These are phyloP conservation scores for Trebouxia gelatinosa DNA, from an alignment of 163 green algal species.

Conservation along the genomic window DNA sequence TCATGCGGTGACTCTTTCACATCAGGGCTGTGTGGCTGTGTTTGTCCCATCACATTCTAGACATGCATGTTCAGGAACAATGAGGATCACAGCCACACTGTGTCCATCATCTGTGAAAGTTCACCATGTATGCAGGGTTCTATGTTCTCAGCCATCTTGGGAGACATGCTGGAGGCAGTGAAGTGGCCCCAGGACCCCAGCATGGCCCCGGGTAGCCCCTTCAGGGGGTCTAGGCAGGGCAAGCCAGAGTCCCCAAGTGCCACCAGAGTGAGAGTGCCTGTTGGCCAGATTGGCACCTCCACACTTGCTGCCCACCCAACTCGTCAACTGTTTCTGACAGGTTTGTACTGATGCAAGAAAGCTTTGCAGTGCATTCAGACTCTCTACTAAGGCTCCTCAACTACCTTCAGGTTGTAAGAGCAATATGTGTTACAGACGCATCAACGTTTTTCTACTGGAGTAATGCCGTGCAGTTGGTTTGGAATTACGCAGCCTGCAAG, in stretches of 20 bases:
- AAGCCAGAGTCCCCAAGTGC: conserved; percentile 29
- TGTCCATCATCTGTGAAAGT: no score
- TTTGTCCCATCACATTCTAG: no score
- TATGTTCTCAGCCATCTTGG: conserved; percentile 39
- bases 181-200: conserved; percentile 64
- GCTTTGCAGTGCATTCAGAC: no score
- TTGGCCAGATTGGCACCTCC: conserved; percentile 27
- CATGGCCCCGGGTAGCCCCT: neutral
- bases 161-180: conserved; percentile 46
- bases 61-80: no score
- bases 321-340: conserved; percentile 57
- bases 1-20: no score
- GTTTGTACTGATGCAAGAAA: no score
- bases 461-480: neutral
- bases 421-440: no score
- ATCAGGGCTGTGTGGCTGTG: no score
- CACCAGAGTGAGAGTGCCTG: conserved; percentile 1
- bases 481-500: no score
- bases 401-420: no score
- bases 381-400: no score
- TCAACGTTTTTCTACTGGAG: neutral
- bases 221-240: conserved; percentile 6
- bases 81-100: no score
- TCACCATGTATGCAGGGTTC: conserved; percentile 37
- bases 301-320: conserved; percentile 57